phyloP scores from a whole-genome alignment of 2,329 filamentous ascomycete genomes.

The Rachicladosporium sp. region DNA sequence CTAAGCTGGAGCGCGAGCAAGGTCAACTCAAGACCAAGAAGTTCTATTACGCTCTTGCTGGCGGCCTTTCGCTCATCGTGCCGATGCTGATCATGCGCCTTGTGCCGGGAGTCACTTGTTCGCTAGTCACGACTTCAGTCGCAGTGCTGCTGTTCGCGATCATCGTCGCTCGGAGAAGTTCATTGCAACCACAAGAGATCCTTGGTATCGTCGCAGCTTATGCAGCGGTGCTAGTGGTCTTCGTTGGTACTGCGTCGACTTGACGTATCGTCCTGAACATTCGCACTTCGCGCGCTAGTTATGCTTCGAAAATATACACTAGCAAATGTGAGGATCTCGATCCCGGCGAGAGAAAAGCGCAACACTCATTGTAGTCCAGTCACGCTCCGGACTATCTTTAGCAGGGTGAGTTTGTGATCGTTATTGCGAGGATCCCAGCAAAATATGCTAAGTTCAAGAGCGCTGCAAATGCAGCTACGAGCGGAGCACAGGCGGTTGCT shows the following conservation, averaged over 20 bases:
- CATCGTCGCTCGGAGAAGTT: constrained; percentile 1
- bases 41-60: constrained; percentile 2
- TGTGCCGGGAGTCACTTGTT: constrained; percentile 1
- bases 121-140: constrained; percentile 6
- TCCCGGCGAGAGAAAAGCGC: too few relatives aligned
- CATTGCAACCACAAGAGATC: constrained; percentile 5
- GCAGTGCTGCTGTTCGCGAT: constrained; percentile 6
- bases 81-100: constrained; percentile 8
- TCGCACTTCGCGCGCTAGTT: too few relatives aligned
- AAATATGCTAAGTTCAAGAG: too few relatives aligned
- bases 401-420: too few relatives aligned
- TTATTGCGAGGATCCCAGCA: too few relatives aligned
- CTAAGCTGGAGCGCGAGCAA: constrained; percentile 1
- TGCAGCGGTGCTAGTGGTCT: constrained; percentile 4
- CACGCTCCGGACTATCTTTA: too few relatives aligned
- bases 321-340: too few relatives aligned
- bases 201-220: constrained; percentile 6
- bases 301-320: too few relatives aligned
- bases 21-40: background rate
- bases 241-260: background rate
- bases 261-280: too few relatives aligned
- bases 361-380: too few relatives aligned
- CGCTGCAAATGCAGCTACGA: too few relatives aligned
- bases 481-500: too few relatives aligned
- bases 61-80: constrained; percentile 6